These are phyloP conservation scores for Nigrograna mackinnonii DNA, from an alignment of 2,329 filamentous ascomycete species.

Conservation along the genomic window DNA sequence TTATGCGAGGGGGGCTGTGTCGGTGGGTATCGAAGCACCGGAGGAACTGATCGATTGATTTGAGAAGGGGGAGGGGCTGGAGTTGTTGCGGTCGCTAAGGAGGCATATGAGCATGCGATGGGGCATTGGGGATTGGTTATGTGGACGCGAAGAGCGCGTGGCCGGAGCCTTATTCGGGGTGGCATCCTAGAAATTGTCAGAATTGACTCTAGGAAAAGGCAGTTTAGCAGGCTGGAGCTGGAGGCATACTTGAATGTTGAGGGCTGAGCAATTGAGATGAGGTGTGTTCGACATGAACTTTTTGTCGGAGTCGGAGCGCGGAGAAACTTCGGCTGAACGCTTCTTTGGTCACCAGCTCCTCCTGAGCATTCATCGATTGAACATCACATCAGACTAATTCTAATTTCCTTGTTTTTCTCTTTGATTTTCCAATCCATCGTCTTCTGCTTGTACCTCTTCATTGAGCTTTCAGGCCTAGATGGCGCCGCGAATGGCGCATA, in stretches of 20 bases:
- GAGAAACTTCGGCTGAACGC: conserved; percentile 1
- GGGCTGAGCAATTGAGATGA: conserved; percentile 25
- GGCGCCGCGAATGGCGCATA: conserved; percentile 29
- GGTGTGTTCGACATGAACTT: conserved; percentile 23
- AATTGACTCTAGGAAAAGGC: background rate
- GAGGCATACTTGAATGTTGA: conserved; percentile 28
- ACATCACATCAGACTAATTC: no score
- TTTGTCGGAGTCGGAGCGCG: conserved; percentile 23
- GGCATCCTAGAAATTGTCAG: conserved; percentile 29
- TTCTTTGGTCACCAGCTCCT: conserved; percentile 14
- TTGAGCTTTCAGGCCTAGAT: background rate
- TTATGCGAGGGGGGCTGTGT: conserved; percentile 88
- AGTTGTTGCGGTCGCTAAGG: conserved; percentile 53
- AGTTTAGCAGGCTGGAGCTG: background rate
- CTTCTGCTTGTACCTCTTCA: conserved; percentile 1
- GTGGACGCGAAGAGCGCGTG: conserved; percentile 31
- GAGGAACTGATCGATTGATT: conserved; percentile 46
- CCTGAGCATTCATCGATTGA: no score
- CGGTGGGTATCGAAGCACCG: conserved; percentile 57
- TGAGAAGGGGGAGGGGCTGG: conserved; percentile 58
- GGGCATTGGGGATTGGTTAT: conserved; percentile 17
- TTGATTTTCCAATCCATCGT: no score
- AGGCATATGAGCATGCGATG: conserved; percentile 51
- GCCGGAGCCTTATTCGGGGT: conserved; percentile 40
- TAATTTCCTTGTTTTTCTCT: background rate